Percentiles rank a stretch among this genome's conserved stretches.
Evolutionary conservation across 176 grass and related monocot genomes (phyloP).

Genomic region (Musa acuminata): DNA sequence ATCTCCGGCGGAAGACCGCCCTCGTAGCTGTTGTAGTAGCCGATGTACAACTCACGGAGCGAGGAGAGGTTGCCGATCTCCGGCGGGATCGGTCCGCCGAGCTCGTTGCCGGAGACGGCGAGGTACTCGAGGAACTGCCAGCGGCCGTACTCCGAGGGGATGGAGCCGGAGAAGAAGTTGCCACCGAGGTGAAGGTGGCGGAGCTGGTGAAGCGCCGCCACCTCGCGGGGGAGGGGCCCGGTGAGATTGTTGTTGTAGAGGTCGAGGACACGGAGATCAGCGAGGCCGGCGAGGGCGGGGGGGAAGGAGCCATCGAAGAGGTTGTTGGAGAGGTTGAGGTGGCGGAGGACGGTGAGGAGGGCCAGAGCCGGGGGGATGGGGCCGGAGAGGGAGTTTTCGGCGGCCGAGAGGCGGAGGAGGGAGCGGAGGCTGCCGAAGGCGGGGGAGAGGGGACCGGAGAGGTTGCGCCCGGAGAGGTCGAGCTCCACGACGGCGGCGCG

Average conservation of each 20-base stretch:
- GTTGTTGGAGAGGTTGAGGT: constrained; percentile 94
- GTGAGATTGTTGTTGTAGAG: constrained; percentile 89
- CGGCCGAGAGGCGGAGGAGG: constrained; percentile 44
- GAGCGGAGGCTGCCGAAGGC: constrained; percentile 31
- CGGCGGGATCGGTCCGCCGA: constrained; percentile 47
- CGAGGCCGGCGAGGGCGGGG: constrained; percentile 16
- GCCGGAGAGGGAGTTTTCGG: constrained; percentile 39
- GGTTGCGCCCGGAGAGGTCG: constrained; percentile 46
- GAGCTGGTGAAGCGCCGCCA: constrained; percentile 41
- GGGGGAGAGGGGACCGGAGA: constrained; percentile 53
- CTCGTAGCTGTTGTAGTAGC: constrained; percentile 61
- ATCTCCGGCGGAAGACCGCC: constrained; percentile 47
- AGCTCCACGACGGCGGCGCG: constrained; percentile 9
- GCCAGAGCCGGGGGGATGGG: constrained; percentile 40
- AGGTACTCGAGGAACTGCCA: constrained; percentile 41
- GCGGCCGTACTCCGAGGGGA: constrained; percentile 50
- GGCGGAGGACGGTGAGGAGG: constrained; percentile 36
- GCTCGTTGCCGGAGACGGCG: constrained; percentile 70
- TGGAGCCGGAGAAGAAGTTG: constrained; percentile 59
- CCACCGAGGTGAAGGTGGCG: constrained; percentile 56
- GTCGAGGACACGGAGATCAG: constrained; percentile 42
- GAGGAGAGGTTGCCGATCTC: constrained; percentile 55
- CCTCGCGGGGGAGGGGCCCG: constrained; percentile 48
- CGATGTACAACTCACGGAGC: constrained; percentile 59
- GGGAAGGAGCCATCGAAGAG: constrained; percentile 53